Conservation (phyloP, 805 yeast genomes). For the Saccharomyces mikatae region DNA sequence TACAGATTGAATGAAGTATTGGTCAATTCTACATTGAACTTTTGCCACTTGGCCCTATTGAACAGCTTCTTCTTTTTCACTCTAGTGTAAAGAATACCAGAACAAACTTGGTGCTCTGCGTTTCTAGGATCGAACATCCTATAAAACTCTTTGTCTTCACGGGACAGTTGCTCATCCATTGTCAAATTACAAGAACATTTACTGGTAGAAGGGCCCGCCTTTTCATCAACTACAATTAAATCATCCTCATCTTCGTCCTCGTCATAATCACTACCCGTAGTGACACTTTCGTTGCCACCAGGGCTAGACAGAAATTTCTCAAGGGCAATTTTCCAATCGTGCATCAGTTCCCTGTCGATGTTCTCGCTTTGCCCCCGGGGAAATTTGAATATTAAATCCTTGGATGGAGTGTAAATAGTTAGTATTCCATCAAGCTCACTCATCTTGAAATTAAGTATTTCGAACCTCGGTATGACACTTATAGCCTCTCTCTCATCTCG, state of each 20-base stretch:
- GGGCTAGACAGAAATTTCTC: slow-evolving; percentile 7
- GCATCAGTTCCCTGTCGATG: slow-evolving; percentile 1
- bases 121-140: slow-evolving; percentile 12
- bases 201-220: background rate
- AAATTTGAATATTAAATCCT: slow-evolving; percentile 10
- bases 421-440: slow-evolving; percentile 5
- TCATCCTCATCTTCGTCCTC: slow-evolving; percentile 4
- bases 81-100: slow-evolving; percentile 11
- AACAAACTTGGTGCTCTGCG: slow-evolving; percentile 10
- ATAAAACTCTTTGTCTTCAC: slow-evolving; percentile 11
- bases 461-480: slow-evolving; percentile 13
- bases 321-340: slow-evolving; percentile 10
- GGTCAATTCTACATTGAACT: slow-evolving; percentile 10
- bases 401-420: slow-evolving; percentile 13
- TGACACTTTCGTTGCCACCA: background rate
- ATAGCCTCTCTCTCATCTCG: slow-evolving; percentile 17
- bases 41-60: slow-evolving; percentile 17
- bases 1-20: slow-evolving; percentile 11
- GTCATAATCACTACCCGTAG: slow-evolving; percentile 3
- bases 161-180: background rate
- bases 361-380: background rate
- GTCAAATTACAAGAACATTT: background rate
- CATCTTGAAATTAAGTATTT: slow-evolving; percentile 10
- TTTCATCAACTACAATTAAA: background rate
- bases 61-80: slow-evolving; percentile 11